phyloP scores from a whole-genome alignment of 106 monocot species.

The Narthecium ossifragum region DNA sequence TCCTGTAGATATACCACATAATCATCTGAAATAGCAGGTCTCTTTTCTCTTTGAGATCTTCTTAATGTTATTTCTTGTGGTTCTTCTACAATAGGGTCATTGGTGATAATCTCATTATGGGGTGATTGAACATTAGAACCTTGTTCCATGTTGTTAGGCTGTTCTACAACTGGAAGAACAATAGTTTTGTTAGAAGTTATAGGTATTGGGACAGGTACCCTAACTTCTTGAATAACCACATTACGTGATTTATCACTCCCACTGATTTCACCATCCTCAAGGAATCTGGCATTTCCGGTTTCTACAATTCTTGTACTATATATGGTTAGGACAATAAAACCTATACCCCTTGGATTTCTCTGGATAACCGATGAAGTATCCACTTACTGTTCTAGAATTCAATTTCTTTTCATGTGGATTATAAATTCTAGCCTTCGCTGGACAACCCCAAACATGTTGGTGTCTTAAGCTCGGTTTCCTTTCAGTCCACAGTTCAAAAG shows the following conservation, averaged over 20 bases:
- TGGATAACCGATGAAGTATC: not conserved
- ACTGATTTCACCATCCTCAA: not conserved
- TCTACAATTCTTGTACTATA: conserved; percentile 5
- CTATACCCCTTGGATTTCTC: not conserved
- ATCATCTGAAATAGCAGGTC: not conserved
- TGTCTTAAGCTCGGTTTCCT: conserved; percentile 12
- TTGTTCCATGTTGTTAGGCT: not conserved
- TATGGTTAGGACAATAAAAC: conserved; percentile 2
- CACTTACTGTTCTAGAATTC: not conserved
- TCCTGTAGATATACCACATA: not conserved
- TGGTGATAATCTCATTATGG: not conserved
- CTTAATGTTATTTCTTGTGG: not conserved
- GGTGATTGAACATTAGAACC: not conserved
- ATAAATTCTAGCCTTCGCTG: conserved; percentile 2
- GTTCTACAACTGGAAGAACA: not conserved
- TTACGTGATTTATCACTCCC: not conserved
- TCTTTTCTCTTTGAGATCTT: not conserved
- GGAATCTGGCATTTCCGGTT: not conserved
- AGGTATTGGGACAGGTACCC: not conserved
- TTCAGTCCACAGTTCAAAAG: conserved; percentile 1
- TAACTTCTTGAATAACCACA: not conserved
- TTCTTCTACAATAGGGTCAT: not conserved
- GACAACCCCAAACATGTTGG: conserved; percentile 6
- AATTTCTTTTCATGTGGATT: conserved; percentile 8
- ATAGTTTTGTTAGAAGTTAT: not conserved